Evolutionary conservation across 371 early-diverging fungal species (phyloP).

Genomic region (Lichtheimia hyalospora): DNA sequence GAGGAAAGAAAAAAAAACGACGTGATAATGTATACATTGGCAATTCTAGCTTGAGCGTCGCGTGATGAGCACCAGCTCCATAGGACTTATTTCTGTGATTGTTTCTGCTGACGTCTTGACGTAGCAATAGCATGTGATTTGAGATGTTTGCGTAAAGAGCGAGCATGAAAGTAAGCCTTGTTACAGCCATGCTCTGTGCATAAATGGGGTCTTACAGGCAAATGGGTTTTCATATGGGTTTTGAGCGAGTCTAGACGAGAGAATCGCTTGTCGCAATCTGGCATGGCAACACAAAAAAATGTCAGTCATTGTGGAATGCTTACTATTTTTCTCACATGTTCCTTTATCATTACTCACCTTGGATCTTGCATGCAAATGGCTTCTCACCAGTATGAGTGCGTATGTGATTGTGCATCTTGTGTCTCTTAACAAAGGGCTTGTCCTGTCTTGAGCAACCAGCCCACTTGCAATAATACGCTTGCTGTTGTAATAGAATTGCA

Average conservation of each 20-base stretch:
- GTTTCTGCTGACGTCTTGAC: no score
- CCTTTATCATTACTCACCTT: constrained; percentile 7
- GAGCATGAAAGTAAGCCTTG: constrained; percentile 81
- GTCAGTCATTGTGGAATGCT: background rate
- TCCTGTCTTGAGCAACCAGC: constrained; percentile 65
- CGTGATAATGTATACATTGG: background rate
- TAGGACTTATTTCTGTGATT: background rate
- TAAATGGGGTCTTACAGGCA: constrained; percentile 66
- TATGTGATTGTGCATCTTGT: constrained; percentile 82
- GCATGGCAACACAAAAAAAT: constrained; percentile 13
- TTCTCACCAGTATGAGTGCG: constrained; percentile 81
- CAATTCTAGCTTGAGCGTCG: background rate
- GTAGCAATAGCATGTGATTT: constrained; percentile 37
- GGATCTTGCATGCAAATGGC: constrained; percentile 43
- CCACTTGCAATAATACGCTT: constrained; percentile 78
- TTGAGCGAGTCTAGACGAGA: constrained; percentile 80
- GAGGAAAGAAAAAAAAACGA: background rate
- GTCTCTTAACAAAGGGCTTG: constrained; percentile 79
- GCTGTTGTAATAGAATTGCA: constrained; percentile 18
- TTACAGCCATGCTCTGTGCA: constrained; percentile 64
- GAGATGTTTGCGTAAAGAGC: constrained; percentile 76
- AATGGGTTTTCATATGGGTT: constrained; percentile 83
- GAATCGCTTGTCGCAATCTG: constrained; percentile 75
- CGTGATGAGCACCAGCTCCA: background rate
- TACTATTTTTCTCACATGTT: no score